Percentiles rank a stretch among this genome's conserved stretches.
phyloP scores from a whole-genome alignment of 495 filamentous ascomycete genomes.

The Apiosordaria backusii region DNA sequence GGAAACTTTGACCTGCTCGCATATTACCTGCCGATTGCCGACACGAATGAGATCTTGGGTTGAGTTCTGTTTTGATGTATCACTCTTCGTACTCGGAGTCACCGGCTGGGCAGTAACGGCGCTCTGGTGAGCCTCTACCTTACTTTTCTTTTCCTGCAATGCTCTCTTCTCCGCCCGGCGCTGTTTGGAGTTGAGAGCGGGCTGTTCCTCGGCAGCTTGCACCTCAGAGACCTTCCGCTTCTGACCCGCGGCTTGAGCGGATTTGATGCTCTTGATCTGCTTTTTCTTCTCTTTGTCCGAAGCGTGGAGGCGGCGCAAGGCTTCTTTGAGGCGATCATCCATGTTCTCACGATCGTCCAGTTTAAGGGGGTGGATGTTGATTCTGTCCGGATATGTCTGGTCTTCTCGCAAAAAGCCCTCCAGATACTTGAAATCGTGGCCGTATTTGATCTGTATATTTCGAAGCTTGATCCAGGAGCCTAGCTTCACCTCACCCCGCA shows the following conservation, averaged over 20 bases:
- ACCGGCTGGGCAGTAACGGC: not conserved
- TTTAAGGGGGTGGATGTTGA: constrained; percentile 47
- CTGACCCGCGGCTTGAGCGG: constrained; percentile 21
- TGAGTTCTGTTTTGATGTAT: not conserved
- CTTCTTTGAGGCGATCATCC: constrained; percentile 55
- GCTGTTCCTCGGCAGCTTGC: constrained; percentile 23
- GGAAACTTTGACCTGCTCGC: constrained; percentile 35
- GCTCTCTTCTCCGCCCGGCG: constrained; percentile 10
- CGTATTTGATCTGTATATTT: constrained; percentile 69
- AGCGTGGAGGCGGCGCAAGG: constrained; percentile 58
- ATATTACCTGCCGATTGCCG: constrained; percentile 43
- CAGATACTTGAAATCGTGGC: constrained; percentile 49
- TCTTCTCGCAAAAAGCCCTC: constrained; percentile 74
- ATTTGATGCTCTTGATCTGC: constrained; percentile 40
- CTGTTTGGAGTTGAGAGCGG: constrained; percentile 21
- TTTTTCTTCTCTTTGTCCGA: constrained; percentile 55
- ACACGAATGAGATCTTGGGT: constrained; percentile 20
- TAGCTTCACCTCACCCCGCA: constrained; percentile 49
- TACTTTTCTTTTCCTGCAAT: not conserved
- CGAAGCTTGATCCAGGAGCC: constrained; percentile 60
- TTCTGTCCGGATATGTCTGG: constrained; percentile 42
- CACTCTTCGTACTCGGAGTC: not conserved
- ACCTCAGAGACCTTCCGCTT: constrained; percentile 27
- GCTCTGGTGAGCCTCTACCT: not conserved
- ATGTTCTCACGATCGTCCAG: constrained; percentile 34